Base-by-base conservation (phyloP, 2,329 filamentous ascomycete genomes). In the Colletotrichum gigasporum region DNA sequence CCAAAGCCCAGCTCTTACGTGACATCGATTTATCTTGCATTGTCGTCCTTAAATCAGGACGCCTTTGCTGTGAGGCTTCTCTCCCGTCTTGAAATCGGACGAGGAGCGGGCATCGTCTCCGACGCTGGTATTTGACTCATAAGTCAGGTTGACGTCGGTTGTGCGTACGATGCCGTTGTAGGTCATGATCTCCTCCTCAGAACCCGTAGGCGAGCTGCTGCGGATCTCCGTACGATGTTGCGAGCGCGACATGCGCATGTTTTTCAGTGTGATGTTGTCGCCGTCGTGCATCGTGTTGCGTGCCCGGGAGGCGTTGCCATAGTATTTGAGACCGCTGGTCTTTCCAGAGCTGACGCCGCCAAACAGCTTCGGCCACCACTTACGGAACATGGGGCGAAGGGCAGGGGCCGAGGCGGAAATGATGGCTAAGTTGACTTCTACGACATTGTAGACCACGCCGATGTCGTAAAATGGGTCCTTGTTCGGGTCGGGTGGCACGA, bases 141-240 rank as follows among this genome's bases (percentile, higher is more conserved):
- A 54, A 1, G 48, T 47, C 22, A 54, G 10, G 42, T 73, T 63
- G 16, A 74, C 66, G 14, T 78, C 72, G 2, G 73, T 74, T 8
- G 76, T 78, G 35, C 76, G 71, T 51, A 80, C 68, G 32, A 80
- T 80, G 32, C 77, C 76, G 47, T 78, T 75, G 65, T 78, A 75
- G 3, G 75, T 74, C 72, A 79, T 76, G 39, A 78, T 79, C 62
- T 78, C 76, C 66, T 79, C 77, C 65, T 79, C 74, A 14, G 72
- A 76, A 2, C 71, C 72, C 5, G 71, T 74, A 2, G 76, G 73
- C 44, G 76, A 76, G 16, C 68, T 68, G 10, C 72, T 70, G 28
- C 75, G 71, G 30, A 78, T 74, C 52, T 76, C 75, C 5, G 76
- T 74, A 14, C 65, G 68, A 65, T 72, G 72, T 35, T 68, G 63